These are phyloP conservation scores for Dendrobium huoshanense DNA, from an alignment of 106 monocot species.

Conservation along the genomic window DNA sequence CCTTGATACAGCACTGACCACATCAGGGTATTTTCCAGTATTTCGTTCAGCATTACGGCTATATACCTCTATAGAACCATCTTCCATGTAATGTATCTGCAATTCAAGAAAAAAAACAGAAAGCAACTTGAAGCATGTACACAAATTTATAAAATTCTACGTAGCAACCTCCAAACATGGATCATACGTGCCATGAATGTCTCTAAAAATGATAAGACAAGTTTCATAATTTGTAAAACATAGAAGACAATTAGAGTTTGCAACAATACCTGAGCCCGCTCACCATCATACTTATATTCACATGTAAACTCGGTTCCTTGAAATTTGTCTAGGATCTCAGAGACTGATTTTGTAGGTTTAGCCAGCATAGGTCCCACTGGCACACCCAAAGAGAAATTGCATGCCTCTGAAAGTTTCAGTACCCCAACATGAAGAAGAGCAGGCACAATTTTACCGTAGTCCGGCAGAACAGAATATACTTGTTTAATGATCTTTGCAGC, in stretches of 20 bases:
- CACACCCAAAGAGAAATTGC: slow-evolving; percentile 85
- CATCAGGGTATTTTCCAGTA: slow-evolving; percentile 96
- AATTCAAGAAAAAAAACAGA: slow-evolving; percentile 12
- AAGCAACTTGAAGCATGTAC: not conserved
- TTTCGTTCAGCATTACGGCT: slow-evolving; percentile 98
- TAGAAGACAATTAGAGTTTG: not conserved
- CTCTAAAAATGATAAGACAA: not conserved
- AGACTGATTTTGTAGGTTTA: slow-evolving; percentile 95
- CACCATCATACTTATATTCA: slow-evolving; percentile 99
- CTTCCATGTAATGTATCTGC: slow-evolving; percentile 96
- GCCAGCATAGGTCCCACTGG: slow-evolving; percentile 97
- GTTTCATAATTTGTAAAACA: not conserved
- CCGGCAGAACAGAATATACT: slow-evolving; percentile 96
- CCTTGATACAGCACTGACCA: slow-evolving; percentile 78
- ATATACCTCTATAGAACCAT: slow-evolving; percentile 93
- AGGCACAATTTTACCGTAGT: slow-evolving; percentile 78
- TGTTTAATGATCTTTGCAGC: slow-evolving; percentile 87
- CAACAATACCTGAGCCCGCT: slow-evolving; percentile 83
- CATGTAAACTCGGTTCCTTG: slow-evolving; percentile 91
- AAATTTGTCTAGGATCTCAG: slow-evolving; percentile 96
- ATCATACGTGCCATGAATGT: not conserved
- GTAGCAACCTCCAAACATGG: not conserved
- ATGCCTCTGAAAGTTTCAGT: slow-evolving; percentile 76
- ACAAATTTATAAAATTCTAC: not conserved
- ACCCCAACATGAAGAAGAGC: slow-evolving; percentile 76